Conservation (phyloP, 306 rosid species). For the Cucurbita moschata region DNA sequence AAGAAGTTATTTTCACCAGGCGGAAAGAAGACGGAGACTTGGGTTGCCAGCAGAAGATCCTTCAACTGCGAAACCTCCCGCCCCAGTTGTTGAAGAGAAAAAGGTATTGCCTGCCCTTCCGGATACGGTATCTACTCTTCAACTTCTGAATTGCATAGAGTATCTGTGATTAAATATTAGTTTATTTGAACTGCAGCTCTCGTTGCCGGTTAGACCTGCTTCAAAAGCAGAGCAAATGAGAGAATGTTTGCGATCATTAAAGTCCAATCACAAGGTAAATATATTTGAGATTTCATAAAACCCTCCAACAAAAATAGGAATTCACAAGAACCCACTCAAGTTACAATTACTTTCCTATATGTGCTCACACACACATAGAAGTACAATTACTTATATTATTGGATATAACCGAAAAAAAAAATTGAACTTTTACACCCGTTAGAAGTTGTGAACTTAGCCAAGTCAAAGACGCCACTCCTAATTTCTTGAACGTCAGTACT, state of each 20-base stretch:
- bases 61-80: conserved; percentile 45
- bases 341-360: background rate
- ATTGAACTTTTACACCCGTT: background rate
- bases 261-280: conserved; percentile 87
- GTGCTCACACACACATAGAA: background rate
- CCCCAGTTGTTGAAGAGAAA: conserved; percentile 78
- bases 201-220: conserved; percentile 69
- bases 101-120: conserved; percentile 29
- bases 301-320: background rate
- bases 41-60: conserved; percentile 83
- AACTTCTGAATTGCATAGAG: background rate
- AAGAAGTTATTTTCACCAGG: conserved; percentile 27
- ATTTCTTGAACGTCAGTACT: background rate
- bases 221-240: conserved; percentile 89
- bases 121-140: background rate
- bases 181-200: conserved; percentile 30
- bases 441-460: background rate
- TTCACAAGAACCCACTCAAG: background rate
- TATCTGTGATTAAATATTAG: background rate
- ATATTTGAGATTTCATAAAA: background rate
- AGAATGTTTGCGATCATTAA: conserved; percentile 81
- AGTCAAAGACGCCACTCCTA: background rate
- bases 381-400: background rate
- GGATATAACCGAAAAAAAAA: background rate
- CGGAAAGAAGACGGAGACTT: conserved; percentile 82